A percentile compares a stretch with the other conserved stretches of the same genome.
These are phyloP conservation scores for Primulina eburnea DNA, from an alignment of 257 asterid genomes.

Conservation along the genomic window DNA sequence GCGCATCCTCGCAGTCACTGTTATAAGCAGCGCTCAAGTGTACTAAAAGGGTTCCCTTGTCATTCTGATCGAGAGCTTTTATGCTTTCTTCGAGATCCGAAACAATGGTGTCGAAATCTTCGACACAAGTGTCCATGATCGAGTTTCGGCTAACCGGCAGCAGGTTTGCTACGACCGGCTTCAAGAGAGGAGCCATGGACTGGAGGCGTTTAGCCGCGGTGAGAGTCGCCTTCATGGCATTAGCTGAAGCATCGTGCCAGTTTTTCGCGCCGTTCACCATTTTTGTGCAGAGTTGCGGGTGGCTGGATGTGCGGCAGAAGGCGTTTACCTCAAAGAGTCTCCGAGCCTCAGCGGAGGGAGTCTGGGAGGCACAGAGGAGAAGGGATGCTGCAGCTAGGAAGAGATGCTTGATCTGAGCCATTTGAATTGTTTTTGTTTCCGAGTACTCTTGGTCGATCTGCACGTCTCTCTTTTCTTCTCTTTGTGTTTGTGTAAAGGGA, in stretches of 20 bases:
- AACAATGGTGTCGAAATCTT: constrained; percentile 23
- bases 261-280: constrained; percentile 39
- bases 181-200: constrained; percentile 15
- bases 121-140: constrained; percentile 24
- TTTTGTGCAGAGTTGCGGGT: constrained; percentile 33
- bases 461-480: background rate
- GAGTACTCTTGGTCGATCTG: background rate
- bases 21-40: constrained; percentile 35
- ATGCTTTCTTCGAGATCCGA: constrained; percentile 30
- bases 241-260: constrained; percentile 34
- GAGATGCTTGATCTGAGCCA: constrained; percentile 24
- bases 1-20: constrained; percentile 34
- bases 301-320: constrained; percentile 41
- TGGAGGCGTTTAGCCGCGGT: constrained; percentile 23
- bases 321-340: constrained; percentile 32
- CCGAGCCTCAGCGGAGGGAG: constrained; percentile 25
- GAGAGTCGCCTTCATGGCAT: constrained; percentile 33
- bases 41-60: constrained; percentile 27
- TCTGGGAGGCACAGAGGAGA: constrained; percentile 19
- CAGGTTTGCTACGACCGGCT: constrained; percentile 19
- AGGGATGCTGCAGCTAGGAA: constrained; percentile 23
- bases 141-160: constrained; percentile 3
- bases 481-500: background rate
- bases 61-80: constrained; percentile 23
- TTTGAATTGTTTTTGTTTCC: background rate